Evolutionary conservation across 345 rosid species (phyloP).

Genomic region (Toxicodendron radicans): DNA sequence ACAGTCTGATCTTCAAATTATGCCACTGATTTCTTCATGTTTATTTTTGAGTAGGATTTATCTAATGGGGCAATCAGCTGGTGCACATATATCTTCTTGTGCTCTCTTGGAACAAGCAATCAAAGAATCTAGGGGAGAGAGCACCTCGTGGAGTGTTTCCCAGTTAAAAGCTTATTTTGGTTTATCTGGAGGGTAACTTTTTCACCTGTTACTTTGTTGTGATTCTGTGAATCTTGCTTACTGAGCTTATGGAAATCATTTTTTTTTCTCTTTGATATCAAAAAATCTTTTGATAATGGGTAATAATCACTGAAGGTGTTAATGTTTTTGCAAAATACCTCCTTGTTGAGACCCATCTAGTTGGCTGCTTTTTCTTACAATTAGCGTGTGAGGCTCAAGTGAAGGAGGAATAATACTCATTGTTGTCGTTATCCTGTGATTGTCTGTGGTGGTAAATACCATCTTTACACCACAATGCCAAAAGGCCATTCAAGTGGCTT

Average conservation of each 20-base stretch:
- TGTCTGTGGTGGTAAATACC: background rate
- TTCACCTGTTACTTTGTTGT: slow-evolving; percentile 9
- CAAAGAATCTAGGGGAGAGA: slow-evolving; percentile 68
- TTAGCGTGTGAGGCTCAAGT: background rate
- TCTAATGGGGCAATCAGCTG: slow-evolving; percentile 98
- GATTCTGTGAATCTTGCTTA: slow-evolving; percentile 2
- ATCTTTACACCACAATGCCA: background rate
- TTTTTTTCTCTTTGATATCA: background rate
- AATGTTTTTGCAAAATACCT: background rate
- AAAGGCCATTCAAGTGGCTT: background rate
- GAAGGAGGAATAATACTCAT: background rate
- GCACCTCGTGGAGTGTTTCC: slow-evolving; percentile 70
- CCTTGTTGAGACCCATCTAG: background rate
- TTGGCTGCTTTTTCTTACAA: background rate
- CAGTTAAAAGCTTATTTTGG: slow-evolving; percentile 87
- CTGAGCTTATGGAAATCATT: slow-evolving; percentile 7
- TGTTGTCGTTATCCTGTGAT: background rate
- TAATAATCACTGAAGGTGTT: background rate
- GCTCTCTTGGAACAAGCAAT: slow-evolving; percentile 87
- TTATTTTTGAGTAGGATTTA: slow-evolving; percentile 60
- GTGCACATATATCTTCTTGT: slow-evolving; percentile 95
- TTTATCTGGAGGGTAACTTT: slow-evolving; percentile 84
- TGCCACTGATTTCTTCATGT: slow-evolving; percentile 19
- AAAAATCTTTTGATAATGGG: background rate
- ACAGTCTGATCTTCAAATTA: slow-evolving; percentile 13